Conservation (phyloP, 805 yeast genomes). For the Candida xyloterini region DNA sequence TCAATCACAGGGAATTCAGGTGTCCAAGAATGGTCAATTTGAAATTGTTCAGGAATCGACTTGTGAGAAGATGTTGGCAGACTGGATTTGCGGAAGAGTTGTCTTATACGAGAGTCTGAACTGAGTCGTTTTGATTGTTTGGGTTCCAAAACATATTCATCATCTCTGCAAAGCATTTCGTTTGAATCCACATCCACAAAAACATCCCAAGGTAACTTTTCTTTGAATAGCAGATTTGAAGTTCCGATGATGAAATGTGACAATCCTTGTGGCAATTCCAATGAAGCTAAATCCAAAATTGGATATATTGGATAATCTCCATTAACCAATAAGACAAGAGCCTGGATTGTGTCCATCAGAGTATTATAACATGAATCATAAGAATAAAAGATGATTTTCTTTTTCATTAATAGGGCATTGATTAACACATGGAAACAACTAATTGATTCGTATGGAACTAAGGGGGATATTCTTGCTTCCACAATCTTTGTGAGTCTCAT, state of each 20-base stretch:
- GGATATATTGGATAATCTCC: slow-evolving; percentile 37
- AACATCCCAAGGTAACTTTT: slow-evolving; percentile 54
- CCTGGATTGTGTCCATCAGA: slow-evolving; percentile 44
- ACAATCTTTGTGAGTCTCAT: slow-evolving; percentile 6
- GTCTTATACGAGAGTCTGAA: slow-evolving; percentile 20
- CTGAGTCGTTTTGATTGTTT: slow-evolving; percentile 15
- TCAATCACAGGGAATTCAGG: slow-evolving; percentile 18
- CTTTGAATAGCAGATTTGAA: slow-evolving; percentile 61
- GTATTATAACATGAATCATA: slow-evolving; percentile 45
- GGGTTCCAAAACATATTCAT: slow-evolving; percentile 8
- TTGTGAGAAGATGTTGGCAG: slow-evolving; percentile 4
- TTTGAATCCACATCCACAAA: slow-evolving; percentile 58
- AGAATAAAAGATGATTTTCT: slow-evolving; percentile 37
- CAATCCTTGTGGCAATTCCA: slow-evolving; percentile 44
- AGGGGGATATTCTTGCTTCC: slow-evolving; percentile 2
- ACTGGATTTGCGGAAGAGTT: slow-evolving; percentile 19
- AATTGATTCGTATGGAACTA: slow-evolving; percentile 23
- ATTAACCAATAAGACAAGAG: slow-evolving; percentile 39
- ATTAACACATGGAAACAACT: slow-evolving; percentile 40
- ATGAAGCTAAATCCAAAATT: slow-evolving; percentile 56
- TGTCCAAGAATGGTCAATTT: slow-evolving; percentile 12
- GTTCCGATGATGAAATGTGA: slow-evolving; percentile 59
- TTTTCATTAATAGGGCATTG: slow-evolving; percentile 48
- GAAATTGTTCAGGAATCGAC: slow-evolving; percentile 6
- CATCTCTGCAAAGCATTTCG: slow-evolving; percentile 28